Evolutionary conservation across 805 yeast genomes (phyloP).

Genomic region (Teunomyces panamensis): DNA sequence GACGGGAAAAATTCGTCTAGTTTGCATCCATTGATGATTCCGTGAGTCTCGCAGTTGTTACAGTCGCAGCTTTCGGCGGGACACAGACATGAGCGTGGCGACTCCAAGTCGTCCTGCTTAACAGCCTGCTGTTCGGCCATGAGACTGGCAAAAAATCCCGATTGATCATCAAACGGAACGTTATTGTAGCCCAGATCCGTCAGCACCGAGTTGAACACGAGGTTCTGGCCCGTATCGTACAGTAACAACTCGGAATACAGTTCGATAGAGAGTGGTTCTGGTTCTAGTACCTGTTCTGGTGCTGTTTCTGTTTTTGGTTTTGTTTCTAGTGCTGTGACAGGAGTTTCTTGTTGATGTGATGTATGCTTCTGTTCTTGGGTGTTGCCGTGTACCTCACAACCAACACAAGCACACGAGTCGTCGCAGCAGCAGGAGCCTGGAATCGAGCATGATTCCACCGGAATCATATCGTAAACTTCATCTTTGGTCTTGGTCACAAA

Average conservation of each 20-base stretch:
- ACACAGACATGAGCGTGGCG: conserved; percentile 21
- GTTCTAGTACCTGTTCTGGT: no score
- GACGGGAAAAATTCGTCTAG: conserved; percentile 34
- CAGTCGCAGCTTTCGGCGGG: conserved; percentile 32
- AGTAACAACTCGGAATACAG: not conserved
- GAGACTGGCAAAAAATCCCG: not conserved
- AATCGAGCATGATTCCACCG: conserved; percentile 32
- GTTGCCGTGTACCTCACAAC: conserved; percentile 35
- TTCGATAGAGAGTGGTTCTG: not conserved
- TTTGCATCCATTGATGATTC: conserved; percentile 41
- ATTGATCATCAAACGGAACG: not conserved
- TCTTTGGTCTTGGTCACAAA: not conserved
- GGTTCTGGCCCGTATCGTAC: conserved; percentile 2
- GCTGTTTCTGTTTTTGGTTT: not conserved
- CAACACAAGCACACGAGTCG: conserved; percentile 34
- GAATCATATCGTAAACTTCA: conserved; percentile 21
- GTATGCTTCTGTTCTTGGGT: not conserved
- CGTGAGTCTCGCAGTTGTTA: conserved; percentile 43
- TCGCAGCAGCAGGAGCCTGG: conserved; percentile 38
- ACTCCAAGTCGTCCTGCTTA: conserved; percentile 3
- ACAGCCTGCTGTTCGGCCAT: conserved; percentile 2
- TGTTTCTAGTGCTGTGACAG: not conserved
- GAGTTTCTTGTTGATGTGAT: not conserved
- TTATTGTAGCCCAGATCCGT: conserved; percentile 3
- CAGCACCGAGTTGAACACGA: conserved; percentile 3